Conservation (phyloP, 805 yeast species). For the Pichia nakasei region DNA sequence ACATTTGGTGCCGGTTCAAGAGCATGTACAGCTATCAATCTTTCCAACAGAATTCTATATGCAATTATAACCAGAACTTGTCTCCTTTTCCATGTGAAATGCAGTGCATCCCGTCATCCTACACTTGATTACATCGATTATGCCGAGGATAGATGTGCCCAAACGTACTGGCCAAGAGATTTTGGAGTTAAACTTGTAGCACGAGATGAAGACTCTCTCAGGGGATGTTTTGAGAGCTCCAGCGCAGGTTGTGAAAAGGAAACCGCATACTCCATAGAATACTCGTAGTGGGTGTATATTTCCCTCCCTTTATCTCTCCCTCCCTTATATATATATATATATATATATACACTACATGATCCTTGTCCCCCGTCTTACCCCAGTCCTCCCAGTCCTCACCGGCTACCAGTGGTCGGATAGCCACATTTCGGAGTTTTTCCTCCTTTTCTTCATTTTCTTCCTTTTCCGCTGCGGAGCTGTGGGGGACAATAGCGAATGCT, state of each 20-base stretch:
- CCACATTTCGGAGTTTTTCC: too few species aligned
- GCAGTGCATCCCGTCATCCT: constrained; percentile 6
- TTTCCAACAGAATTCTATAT: constrained; percentile 15
- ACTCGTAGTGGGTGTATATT: not conserved
- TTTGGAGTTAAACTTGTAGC: constrained; percentile 12
- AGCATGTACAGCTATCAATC: constrained; percentile 19
- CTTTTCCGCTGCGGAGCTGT: too few species aligned
- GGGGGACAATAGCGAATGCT: too few species aligned
- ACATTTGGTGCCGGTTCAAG: constrained; percentile 20
- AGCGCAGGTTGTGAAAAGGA: constrained; percentile 6
- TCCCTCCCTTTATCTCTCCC: too few species aligned
- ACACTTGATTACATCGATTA: constrained; percentile 13
- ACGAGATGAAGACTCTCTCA: constrained; percentile 5
- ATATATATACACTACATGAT: too few species aligned
- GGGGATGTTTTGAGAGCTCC: constrained; percentile 10
- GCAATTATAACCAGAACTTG: constrained; percentile 13
- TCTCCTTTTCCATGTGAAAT: constrained; percentile 11
- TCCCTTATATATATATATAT: too few species aligned
- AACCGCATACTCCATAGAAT: constrained; percentile 13
- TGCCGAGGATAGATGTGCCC: constrained; percentile 16
- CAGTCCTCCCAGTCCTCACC: too few species aligned
- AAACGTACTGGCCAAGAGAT: constrained; percentile 16
- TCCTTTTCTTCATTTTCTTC: too few species aligned
- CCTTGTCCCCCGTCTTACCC: too few species aligned
- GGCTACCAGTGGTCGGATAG: too few species aligned